A percentile compares a stretch with the other conserved stretches of the same genome.
Conservation (phyloP, 2,329 filamentous ascomycete species). For the Penicillium hordei region DNA sequence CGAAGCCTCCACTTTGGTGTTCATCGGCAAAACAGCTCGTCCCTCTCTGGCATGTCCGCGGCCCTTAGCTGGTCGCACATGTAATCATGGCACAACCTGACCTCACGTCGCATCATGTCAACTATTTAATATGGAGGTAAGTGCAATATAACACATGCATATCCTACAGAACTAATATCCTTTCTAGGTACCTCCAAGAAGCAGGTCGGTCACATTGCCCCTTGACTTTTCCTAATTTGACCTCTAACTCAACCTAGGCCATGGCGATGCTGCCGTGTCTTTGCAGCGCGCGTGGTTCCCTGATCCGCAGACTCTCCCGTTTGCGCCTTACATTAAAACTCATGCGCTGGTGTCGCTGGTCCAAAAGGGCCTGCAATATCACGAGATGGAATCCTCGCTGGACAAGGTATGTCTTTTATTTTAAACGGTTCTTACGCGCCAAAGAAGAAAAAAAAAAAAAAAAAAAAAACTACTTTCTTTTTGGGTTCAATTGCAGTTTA, state of each 20-base stretch:
- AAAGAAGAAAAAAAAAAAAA: not conserved
- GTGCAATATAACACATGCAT: conserved; percentile 22
- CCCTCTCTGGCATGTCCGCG: conserved; percentile 34
- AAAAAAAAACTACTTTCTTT: not conserved
- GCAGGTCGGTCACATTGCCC: conserved; percentile 45
- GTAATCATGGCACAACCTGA: conserved; percentile 46
- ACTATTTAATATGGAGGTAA: conserved; percentile 69
- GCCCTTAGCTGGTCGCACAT: conserved; percentile 37
- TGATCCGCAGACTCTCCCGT: conserved; percentile 61
- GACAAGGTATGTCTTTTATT: conserved; percentile 45
- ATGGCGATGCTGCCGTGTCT: conserved; percentile 59
- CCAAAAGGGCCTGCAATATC: conserved; percentile 61
- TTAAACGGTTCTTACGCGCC: not conserved
- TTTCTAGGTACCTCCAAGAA: conserved; percentile 53
- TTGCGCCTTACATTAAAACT: conserved; percentile 59
- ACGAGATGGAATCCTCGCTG: conserved; percentile 51
- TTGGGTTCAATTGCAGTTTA: not conserved
- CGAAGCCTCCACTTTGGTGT: conserved; percentile 24
- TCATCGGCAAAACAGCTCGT: conserved; percentile 31
- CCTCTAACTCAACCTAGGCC: conserved; percentile 42
- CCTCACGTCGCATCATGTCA: conserved; percentile 59
- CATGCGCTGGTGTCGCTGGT: conserved; percentile 62
- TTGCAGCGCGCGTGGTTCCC: conserved; percentile 63
- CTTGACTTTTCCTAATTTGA: conserved; percentile 14
- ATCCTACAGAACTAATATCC: conserved; percentile 21